A percentile compares a stretch with the other conserved stretches of the same genome.
Evolutionary conservation across 371 early-diverging fungal species (phyloP).

Genomic region (Blastocladiella emersonii): DNA sequence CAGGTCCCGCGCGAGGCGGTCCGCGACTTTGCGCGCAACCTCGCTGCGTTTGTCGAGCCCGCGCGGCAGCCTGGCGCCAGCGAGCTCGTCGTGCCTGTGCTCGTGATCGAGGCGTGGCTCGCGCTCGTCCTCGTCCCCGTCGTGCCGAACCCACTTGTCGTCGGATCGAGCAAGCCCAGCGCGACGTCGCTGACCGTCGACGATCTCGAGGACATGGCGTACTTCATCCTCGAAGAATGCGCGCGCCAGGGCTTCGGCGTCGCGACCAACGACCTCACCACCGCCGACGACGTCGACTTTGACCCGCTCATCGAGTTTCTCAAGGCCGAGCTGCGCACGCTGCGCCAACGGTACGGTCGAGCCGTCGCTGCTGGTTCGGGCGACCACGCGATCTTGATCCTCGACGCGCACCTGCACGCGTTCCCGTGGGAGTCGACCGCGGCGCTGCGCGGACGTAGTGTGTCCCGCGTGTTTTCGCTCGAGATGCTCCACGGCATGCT

Average conservation of each 20-base stretch:
- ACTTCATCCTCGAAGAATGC: neutral
- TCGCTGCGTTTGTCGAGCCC: neutral
- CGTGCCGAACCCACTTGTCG: too few relatives aligned
- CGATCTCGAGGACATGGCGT: slow-evolving; percentile 27
- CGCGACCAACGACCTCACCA: too few relatives aligned
- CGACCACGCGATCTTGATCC: slow-evolving; percentile 58
- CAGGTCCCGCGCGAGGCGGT: neutral
- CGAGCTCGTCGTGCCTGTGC: neutral
- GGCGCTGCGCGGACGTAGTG: slow-evolving; percentile 43
- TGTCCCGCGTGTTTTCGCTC: slow-evolving; percentile 68
- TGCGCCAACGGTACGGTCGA: too few relatives aligned
- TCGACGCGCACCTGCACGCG: slow-evolving; percentile 62
- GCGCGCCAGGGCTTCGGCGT: neutral
- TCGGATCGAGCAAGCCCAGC: too few relatives aligned
- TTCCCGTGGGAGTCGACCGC: slow-evolving; percentile 81
- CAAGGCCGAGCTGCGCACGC: too few relatives aligned
- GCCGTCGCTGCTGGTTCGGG: too few relatives aligned
- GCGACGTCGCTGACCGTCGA: slow-evolving; percentile 9
- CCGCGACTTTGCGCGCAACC: neutral
- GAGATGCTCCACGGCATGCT: slow-evolving; percentile 57
- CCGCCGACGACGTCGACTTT: too few relatives aligned
- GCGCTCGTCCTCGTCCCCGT: too few relatives aligned
- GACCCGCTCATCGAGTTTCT: too few relatives aligned
- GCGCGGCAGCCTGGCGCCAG: neutral
- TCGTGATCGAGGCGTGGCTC: neutral